phyloP scores from a whole-genome alignment of 2,329 filamentous ascomycete species.

The Venturia pyrina region DNA sequence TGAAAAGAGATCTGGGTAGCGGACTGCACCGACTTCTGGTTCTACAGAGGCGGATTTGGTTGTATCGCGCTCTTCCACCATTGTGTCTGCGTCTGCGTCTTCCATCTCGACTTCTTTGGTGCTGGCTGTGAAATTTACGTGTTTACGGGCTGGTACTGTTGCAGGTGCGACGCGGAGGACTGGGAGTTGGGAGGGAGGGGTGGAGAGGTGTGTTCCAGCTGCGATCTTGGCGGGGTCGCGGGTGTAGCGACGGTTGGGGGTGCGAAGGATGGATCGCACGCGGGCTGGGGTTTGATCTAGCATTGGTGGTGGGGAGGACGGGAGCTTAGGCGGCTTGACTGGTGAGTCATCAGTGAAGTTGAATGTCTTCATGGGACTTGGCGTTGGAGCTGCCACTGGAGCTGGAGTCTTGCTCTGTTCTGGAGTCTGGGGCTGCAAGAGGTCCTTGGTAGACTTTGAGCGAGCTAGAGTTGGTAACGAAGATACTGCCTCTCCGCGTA shows the following conservation, averaged over 20 bases:
- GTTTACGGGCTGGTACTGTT: conserved; percentile 66
- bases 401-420: not conserved
- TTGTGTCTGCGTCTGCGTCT: conserved; percentile 13
- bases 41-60: conserved; percentile 22
- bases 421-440: conserved; percentile 13
- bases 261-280: conserved; percentile 54
- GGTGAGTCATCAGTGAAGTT: conserved; percentile 1
- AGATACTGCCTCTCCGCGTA: conserved; percentile 19
- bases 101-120: conserved; percentile 37
- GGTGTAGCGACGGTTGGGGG: conserved; percentile 48
- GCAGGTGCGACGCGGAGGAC: conserved; percentile 37
- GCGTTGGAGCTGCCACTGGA: not conserved
- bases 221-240: conserved; percentile 49
- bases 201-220: conserved; percentile 46
- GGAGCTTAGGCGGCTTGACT: conserved; percentile 5
- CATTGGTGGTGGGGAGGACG: not conserved
- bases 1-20: conserved; percentile 27
- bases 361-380: conserved; percentile 8
- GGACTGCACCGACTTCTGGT: conserved; percentile 17
- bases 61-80: conserved; percentile 20
- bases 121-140: conserved; percentile 69
- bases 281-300: conserved; percentile 20
- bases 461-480: conserved; percentile 42
- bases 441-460: conserved; percentile 38
- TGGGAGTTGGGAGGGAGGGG: conserved; percentile 21